A percentile compares a stretch with the other conserved stretches of the same genome.
Evolutionary conservation across 2,329 filamentous ascomycete species (phyloP).

Genomic region (Microdochium nivale): DNA sequence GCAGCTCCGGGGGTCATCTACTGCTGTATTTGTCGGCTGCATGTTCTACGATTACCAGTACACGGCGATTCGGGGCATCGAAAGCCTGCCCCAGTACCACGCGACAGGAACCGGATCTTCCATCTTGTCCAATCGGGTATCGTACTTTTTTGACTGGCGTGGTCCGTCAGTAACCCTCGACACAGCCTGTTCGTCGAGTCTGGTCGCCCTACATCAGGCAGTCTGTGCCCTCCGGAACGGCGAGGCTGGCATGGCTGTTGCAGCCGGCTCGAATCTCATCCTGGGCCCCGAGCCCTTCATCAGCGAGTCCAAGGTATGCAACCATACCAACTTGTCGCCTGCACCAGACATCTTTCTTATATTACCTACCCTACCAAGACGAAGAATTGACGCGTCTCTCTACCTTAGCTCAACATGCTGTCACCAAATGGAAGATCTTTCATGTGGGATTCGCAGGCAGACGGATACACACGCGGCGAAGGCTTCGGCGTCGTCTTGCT

Average conservation of each 20-base stretch:
- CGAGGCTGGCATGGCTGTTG: neutral
- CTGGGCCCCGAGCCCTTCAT: constrained; percentile 1
- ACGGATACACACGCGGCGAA: constrained; percentile 40
- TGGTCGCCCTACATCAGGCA: neutral
- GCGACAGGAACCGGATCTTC: constrained; percentile 11
- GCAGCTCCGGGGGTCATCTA: constrained; percentile 4
- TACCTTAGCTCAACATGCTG: constrained; percentile 7
- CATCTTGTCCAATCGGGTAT: constrained; percentile 15
- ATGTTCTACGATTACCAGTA: constrained; percentile 12
- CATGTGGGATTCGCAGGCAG: constrained; percentile 27
- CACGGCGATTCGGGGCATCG: constrained; percentile 4
- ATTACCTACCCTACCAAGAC: neutral
- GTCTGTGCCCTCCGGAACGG: neutral
- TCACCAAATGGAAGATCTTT: constrained; percentile 14
- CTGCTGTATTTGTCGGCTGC: constrained; percentile 13
- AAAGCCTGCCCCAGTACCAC: constrained; percentile 10
- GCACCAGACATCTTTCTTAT: neutral
- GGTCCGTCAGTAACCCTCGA: neutral
- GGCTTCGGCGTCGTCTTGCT: constrained; percentile 33
- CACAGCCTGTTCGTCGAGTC: neutral
- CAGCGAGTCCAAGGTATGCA: constrained; percentile 6
- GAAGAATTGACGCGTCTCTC: neutral
- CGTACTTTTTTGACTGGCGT: neutral
- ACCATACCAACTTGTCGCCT: constrained; percentile 20
- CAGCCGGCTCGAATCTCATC: neutral